These are phyloP conservation scores for Neurospora intermedia DNA, from an alignment of 495 filamentous ascomycete genomes.

Conservation along the genomic window DNA sequence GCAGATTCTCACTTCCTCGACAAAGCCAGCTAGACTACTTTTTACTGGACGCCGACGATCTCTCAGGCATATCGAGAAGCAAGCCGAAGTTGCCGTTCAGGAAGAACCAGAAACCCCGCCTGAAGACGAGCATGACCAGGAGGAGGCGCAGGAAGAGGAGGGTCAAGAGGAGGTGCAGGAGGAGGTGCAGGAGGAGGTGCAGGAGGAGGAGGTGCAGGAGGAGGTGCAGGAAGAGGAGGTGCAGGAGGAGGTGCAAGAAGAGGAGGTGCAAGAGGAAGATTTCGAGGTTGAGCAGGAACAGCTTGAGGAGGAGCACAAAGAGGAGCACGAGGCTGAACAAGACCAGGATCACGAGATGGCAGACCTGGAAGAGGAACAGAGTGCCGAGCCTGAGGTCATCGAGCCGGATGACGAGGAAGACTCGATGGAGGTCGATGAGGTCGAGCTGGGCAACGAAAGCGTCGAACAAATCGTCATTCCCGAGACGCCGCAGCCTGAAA, in stretches of 20 bases:
- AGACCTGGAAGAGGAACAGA: not conserved
- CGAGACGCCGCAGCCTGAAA: not conserved
- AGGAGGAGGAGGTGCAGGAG: not conserved
- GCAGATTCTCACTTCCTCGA: not conserved
- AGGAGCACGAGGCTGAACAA: not conserved
- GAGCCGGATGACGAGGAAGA: not conserved
- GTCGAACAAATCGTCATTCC: not conserved
- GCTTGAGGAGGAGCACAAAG: not conserved
- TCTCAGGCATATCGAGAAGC: not conserved
- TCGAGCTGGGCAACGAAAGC: conserved; percentile 11
- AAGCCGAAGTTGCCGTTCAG: not conserved
- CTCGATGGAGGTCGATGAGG: conserved; percentile 7
- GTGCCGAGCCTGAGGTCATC: not conserved
- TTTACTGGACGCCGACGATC: not conserved
- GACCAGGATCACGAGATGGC: not conserved
- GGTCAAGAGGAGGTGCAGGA: not conserved
- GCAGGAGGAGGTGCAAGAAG: not conserved
- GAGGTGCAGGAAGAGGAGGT: not conserved
- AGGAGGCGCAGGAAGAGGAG: not conserved
- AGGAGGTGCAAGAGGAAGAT: not conserved
- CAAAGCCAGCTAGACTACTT: not conserved
- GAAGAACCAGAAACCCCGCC: not conserved
- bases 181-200: not conserved
- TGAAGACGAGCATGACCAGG: not conserved
- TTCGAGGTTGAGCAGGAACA: not conserved